Evolutionary conservation across 495 filamentous ascomycete species (phyloP), one percentile per base, ranked within the genome.

Genomic region (Penicillium taxi): DNA sequence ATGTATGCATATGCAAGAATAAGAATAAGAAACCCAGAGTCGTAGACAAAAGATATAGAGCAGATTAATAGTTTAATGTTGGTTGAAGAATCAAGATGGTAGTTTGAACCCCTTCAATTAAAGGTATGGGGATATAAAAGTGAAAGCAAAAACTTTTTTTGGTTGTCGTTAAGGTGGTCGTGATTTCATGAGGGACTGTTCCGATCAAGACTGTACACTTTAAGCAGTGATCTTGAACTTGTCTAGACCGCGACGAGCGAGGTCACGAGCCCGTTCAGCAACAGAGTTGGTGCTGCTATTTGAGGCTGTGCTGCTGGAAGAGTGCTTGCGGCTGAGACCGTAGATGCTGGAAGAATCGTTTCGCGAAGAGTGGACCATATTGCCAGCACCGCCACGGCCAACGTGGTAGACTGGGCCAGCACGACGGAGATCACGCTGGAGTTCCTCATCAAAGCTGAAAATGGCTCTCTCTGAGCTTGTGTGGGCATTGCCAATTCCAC

Each of bases 401-500:
- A 91, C 81, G 53, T 91, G 80, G 66, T 79, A 86, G 29, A 86
- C 73, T 16, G 78, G 77, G 4, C 76, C 77, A 19, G 75, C 67
- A 34, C 65, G 73, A 47, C 74, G 70, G 42, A 75, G 58, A 42
- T 81, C 81, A 42, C 80, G 75, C 48, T 81, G 74, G 41, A 90
- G 78, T 58, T 96, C 90, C 70, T 96, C 90, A 63, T 94, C 86
- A 66, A 96, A 91, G 42, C 75, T 81, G 69, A 95, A 83, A 50
- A 86, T 77, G 44, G 84, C 74, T 28, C 82, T 78, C 48, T 82
- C 77, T 25, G 50, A 56, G 44, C 71, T 63, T 43, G 67, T 65
- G 67, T 84, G 82, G 42, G 87, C 73, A 64, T 96, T 98, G 45
- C 91, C 91, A 29, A 82, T 86, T 21, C 91, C 91, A 32, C 91